Evolutionary conservation across 2,329 filamentous ascomycete genomes (phyloP), one percentile per base, ranked within the genome.

Genomic region (Parastagonospora nodorum): DNA sequence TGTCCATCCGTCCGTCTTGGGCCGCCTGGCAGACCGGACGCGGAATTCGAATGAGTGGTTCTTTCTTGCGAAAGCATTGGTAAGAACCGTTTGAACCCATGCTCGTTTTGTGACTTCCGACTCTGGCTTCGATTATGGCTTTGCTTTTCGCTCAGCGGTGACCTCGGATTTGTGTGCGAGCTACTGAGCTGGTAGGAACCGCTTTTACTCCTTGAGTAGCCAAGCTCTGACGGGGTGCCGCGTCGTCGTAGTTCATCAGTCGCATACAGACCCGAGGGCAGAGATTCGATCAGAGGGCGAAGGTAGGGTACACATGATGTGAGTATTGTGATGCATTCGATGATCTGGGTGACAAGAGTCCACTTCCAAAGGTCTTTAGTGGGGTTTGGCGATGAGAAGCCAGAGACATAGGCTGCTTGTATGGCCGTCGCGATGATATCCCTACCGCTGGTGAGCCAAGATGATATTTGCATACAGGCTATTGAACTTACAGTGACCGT

Each of bases 281-380:
- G 53, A 1, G 66, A 62, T 37, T 72, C 69, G 2, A 72, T 55
- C 3, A 73, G 61, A n/a, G 69, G 69, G 4, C 69, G 67, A 8
- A 73, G 62, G 35, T 73, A 72, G 0, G 69, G 69, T 2, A 73
- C 60, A 41, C 69, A 73, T 15, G 69, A 69, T 27, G 69, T 72
- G 33, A 73, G 51, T 16, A 73, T 71, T 0, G 69, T 72, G 31
- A 71, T 67, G 53, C 68, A 72, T 53, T 69, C 60, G 16, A 72
- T 63, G 35, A 72, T 58, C 32, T 72, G 69, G 5, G 69, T 63
- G 12, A 66, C 46, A 2, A 73, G 58, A 11, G 67, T 71, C 69
- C 69, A 72, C 44, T 68, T 71, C 69, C 68, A 73, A 1, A 72
- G 54, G 27, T 63, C 58, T 42, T 51, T 59, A 11, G 69, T 72